These are phyloP conservation scores for Thielaviopsis punctulata DNA, from an alignment of 2,329 filamentous ascomycete species.

Conservation along the genomic window DNA sequence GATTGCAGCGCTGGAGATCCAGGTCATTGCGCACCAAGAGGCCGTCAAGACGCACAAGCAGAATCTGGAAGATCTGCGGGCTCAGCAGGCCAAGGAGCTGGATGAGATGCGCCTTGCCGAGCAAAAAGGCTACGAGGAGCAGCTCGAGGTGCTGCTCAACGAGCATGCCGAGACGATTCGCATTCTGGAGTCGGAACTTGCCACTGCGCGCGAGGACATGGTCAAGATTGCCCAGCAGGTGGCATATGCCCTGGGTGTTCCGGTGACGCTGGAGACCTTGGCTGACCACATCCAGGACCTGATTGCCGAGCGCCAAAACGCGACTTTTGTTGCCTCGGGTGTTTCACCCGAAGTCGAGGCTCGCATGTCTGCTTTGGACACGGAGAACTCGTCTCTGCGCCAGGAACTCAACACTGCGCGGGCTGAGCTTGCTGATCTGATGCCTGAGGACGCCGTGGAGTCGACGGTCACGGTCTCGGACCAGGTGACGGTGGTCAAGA, in stretches of 20 bases:
- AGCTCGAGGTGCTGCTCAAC: constrained; percentile 39
- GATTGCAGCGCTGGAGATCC: constrained; percentile 35
- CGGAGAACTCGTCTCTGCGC: constrained; percentile 41
- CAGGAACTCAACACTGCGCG: constrained; percentile 46
- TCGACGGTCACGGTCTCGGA: constrained; percentile 33
- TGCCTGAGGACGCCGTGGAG: constrained; percentile 29
- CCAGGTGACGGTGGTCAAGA: constrained; percentile 44
- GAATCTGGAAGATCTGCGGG: constrained; percentile 30
- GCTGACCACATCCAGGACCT: constrained; percentile 42
- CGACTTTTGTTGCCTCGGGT: constrained; percentile 4
- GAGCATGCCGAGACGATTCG: constrained; percentile 41
- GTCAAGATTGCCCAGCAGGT: constrained; percentile 48
- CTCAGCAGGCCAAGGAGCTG: constrained; percentile 33
- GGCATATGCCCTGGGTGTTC: constrained; percentile 39
- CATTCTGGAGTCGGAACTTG: constrained; percentile 43
- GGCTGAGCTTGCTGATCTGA: constrained; percentile 33
- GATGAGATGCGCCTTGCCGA: constrained; percentile 30
- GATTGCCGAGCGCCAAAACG: constrained; percentile 35
- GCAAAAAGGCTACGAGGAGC: constrained; percentile 38
- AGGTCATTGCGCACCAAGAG: constrained; percentile 42
- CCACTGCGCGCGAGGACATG: constrained; percentile 48
- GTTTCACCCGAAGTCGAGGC: constrained; percentile 33
- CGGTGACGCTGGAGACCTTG: constrained; percentile 52
- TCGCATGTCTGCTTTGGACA: constrained; percentile 37
- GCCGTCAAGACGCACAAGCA: constrained; percentile 38